Base-by-base conservation (phyloP, 345 rosid genomes). In the Dipteronia dyeriana region DNA sequence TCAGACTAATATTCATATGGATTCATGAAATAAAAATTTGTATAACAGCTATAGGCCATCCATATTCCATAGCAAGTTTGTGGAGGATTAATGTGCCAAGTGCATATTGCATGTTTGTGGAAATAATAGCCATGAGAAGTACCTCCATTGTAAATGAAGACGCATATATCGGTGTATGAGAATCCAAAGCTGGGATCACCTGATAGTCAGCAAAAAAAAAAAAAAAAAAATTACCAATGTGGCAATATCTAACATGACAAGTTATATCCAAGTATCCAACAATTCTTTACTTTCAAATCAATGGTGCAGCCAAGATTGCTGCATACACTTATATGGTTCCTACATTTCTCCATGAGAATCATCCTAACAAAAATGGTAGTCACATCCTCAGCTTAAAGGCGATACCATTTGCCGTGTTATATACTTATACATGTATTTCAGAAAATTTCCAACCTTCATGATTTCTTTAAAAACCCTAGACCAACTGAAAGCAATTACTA, bases 111-210 rank as follows among this genome's bases (percentile, higher is more conserved):
- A 75, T 31, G 43, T 2, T 20, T 57, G 63, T 59, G 26, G 26
- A 75, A 20, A 49, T 43, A 61, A 51, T 34, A 76, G 5, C 29
- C 43, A 63, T 31, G 53, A 61, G 66, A 73, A 66, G 73, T 83
- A 96, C 99, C 99, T 96, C 99, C 97, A 91, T 94, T 71, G 99
- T 96, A 75, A 96, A 96, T 79, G 99, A 96, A 67, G 99, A 96
- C 23, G 99, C 91, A 78, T 79, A 94, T 84, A 96, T 92, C 11
- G 99, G 98, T 43, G 98, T 94, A 73, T 71, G 77, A 64, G 88
- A 25, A 87, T 96, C 99, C 90, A 96, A 74, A 38, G 98, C 97
- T 4, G 99, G 97, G 81, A 96, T 87, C 61, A 96, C 99, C 99
- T 94, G 94, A 73, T 77, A 79, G 70, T 79, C 47, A 86, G 64